Base-by-base conservation (phyloP, 108 stramenopile species). In the Nitzschia sp. region DNA sequence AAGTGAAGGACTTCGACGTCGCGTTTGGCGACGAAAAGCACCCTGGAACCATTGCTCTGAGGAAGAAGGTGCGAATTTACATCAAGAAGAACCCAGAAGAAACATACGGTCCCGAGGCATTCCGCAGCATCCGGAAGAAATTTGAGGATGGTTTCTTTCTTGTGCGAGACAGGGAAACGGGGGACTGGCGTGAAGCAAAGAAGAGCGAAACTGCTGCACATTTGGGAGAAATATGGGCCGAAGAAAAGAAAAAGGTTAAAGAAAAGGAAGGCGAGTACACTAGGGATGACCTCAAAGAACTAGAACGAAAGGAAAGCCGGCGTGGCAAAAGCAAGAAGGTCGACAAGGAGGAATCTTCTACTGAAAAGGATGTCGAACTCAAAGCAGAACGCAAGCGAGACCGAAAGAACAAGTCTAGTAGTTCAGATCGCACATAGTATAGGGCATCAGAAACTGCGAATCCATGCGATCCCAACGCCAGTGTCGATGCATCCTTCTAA, bases 141-240 rank as follows among this genome's bases (percentile, higher is more conserved):
- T 33, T 58, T n/a, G 27, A 33, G n/a, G 31, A 58, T n/a, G 6
- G n/a, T 28, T 58, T 28, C 17, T 58, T 58, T 29, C 57, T 58
- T 4, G 27, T 58, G 25, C 30, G 31, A 15, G 28, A 58, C 27
- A 28, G n/a, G 13, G 27, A 33, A 58, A 29, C 57, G 15, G 19
- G n/a, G 4, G 21, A 51, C 4, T 51, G 13, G 49, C 49, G 49
- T 4, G 57, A 58, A 23, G 57, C 57, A 5, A 58, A 11, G 30
- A 58, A 29, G 27, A 15, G 23, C 30, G 57, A 58, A 58, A 29
- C 31, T 18, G 17, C 29, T 28, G 3, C 23, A 15, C 8, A 11
- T 6, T 8, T 58, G 5, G 57, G 57, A 24, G 31, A 58, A 28
- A 58, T 58, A 29, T 58, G 57, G 57, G 6, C 15, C 27, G 17